Evolutionary conservation across 768 basidiomycete genomes (phyloP).

Genomic region (Boletales sp.): DNA sequence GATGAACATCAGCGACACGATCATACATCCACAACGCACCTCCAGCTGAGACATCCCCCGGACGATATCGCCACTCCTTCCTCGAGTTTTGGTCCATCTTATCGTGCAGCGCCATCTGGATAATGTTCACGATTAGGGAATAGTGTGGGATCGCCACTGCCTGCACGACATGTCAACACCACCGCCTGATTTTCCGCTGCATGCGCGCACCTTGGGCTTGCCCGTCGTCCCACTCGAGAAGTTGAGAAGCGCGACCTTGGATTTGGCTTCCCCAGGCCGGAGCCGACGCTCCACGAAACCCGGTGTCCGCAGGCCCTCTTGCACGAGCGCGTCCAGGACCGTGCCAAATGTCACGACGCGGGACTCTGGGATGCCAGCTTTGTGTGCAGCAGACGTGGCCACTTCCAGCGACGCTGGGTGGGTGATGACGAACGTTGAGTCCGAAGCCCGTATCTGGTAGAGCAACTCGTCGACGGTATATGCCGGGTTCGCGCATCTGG

Average conservation of each 20-base stretch:
- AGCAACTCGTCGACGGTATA: constrained; percentile 31
- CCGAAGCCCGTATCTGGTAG: constrained; percentile 29
- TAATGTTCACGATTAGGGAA: constrained; percentile 56
- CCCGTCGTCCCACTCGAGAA: constrained; percentile 80
- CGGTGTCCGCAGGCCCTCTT: constrained; percentile 34
- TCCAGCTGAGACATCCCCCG: constrained; percentile 56
- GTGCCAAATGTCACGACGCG: constrained; percentile 28
- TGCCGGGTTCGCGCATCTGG: constrained; percentile 33
- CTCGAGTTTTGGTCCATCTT: constrained; percentile 38
- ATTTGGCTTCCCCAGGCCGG: constrained; percentile 54
- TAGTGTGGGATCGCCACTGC: constrained; percentile 69
- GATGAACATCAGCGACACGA: constrained; percentile 3
- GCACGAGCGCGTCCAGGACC: constrained; percentile 46
- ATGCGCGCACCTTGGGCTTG: constrained; percentile 28
- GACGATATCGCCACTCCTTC: constrained; percentile 40
- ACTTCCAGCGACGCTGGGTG: constrained; percentile 25
- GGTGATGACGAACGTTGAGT: constrained; percentile 28
- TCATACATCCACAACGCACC: constrained; percentile 37
- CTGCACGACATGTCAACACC: constrained; percentile 27
- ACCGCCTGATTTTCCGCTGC: neutral
- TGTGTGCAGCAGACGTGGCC: constrained; percentile 30
- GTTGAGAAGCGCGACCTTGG: constrained; percentile 60
- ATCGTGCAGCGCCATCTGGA: constrained; percentile 56
- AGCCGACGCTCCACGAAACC: constrained; percentile 47
- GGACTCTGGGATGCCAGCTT: constrained; percentile 27